Conservation (phyloP, 306 rosid species). For the Vicia villosa region DNA sequence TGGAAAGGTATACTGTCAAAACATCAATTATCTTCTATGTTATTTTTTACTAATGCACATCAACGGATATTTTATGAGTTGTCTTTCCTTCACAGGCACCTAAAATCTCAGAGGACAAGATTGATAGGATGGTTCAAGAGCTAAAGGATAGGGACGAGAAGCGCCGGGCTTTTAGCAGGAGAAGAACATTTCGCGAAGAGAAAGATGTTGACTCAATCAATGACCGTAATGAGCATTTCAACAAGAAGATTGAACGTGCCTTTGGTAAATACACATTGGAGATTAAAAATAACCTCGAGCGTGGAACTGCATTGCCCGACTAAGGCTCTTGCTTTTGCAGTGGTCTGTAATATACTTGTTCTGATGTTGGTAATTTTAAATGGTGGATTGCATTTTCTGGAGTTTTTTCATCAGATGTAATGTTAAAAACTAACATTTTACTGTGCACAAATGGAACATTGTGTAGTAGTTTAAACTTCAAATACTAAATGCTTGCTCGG, state of each 20-base stretch:
- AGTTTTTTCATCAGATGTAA: conserved; percentile 29
- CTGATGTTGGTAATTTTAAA: conserved; percentile 13
- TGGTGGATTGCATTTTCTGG: conserved; percentile 10
- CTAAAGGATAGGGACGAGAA: conserved; percentile 82
- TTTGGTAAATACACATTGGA: conserved; percentile 96
- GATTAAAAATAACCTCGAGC: conserved; percentile 97
- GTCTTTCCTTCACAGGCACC: conserved; percentile 61
- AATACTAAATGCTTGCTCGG: conserved; percentile 2
- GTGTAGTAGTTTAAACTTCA: conserved; percentile 28
- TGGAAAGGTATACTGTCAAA: conserved; percentile 71
- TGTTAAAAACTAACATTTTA: conserved; percentile 12
- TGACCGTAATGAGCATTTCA: conserved; percentile 96
- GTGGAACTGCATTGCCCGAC: conserved; percentile 97
- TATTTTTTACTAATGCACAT: background rate
- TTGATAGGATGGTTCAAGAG: conserved; percentile 94
- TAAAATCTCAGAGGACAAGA: conserved; percentile 78
- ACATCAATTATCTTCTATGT: conserved; percentile 6
- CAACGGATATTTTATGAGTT: conserved; percentile 5
- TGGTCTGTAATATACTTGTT: background rate
- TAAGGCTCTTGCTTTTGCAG: conserved; percentile 42
- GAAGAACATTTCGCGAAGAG: conserved; percentile 89
- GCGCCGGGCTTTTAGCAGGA: conserved; percentile 79
- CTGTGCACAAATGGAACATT: background rate
- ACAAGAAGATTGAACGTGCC: conserved; percentile 98
- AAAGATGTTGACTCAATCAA: conserved; percentile 97